phyloP scores from a whole-genome alignment of 2,329 filamentous ascomycete species.

The Apiospora aurea region DNA sequence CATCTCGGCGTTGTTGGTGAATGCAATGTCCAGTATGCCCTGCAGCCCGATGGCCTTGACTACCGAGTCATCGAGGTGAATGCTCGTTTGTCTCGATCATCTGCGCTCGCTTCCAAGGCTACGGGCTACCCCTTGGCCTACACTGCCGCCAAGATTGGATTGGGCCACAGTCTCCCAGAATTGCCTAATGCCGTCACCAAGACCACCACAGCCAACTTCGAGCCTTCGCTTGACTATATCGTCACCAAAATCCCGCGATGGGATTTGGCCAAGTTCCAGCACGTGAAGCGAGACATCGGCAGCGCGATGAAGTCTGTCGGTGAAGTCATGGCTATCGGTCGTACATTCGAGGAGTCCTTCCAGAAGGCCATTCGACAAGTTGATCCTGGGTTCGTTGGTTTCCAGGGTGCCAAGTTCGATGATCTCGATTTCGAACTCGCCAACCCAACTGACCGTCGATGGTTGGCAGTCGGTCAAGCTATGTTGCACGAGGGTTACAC shows the following conservation, averaged over 20 bases:
- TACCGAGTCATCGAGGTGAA: constrained; percentile 99
- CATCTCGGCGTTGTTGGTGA: constrained; percentile 97
- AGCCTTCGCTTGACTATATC: constrained; percentile 96
- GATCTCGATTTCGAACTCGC: constrained; percentile 87
- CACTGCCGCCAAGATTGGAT: constrained; percentile 96
- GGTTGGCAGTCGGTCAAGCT: constrained; percentile 96
- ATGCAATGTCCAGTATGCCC: constrained; percentile 97
- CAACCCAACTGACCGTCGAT: constrained; percentile 95
- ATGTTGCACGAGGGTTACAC: constrained; percentile 98
- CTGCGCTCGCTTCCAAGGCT: constrained; percentile 95
- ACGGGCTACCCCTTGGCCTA: constrained; percentile 98
- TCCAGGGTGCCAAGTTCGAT: constrained; percentile 95
- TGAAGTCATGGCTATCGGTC: constrained; percentile 98
- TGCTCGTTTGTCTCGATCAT: constrained; percentile 96
- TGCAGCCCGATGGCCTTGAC: constrained; percentile 95
- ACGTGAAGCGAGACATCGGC: constrained; percentile 96
- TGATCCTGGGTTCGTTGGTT: constrained; percentile 88
- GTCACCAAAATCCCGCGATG: constrained; percentile 98
- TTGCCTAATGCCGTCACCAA: constrained; percentile 98
- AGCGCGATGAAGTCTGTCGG: constrained; percentile 99
- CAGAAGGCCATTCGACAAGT: constrained; percentile 99
- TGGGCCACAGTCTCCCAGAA: constrained; percentile 93
- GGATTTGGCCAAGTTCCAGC: constrained; percentile 99
- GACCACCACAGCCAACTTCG: constrained; percentile 98
- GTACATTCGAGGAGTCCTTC: constrained; percentile 98